These are phyloP conservation scores for Leccinum sublutescens DNA, from an alignment of 768 basidiomycete species.

Conservation along the genomic window DNA sequence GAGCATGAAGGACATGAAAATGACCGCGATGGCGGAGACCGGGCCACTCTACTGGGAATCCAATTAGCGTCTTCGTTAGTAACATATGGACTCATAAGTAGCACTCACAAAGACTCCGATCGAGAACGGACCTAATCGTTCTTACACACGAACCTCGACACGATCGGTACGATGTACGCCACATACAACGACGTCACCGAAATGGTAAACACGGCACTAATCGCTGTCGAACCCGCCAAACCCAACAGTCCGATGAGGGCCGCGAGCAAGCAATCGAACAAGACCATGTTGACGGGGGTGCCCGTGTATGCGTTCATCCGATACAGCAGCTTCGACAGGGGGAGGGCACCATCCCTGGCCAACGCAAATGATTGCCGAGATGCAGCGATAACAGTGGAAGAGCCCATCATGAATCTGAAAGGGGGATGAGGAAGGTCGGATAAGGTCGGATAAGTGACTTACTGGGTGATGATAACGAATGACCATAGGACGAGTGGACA, in stretches of 20 bases:
- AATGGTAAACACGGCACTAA: conserved; percentile 55
- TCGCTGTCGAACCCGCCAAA: conserved; percentile 51
- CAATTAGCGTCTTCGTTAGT: neutral
- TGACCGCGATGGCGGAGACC: conserved; percentile 50
- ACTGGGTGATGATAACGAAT: conserved; percentile 49
- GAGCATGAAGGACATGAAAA: conserved; percentile 64
- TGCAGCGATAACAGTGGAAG: conserved; percentile 40
- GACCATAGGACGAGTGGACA: conserved; percentile 51
- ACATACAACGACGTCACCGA: conserved; percentile 44
- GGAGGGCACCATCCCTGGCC: conserved; percentile 57
- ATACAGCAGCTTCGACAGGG: conserved; percentile 51
- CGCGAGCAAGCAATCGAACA: conserved; percentile 43
- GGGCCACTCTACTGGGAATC: conserved; percentile 43
- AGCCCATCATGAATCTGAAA: conserved; percentile 45
- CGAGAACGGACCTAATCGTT: conserved; percentile 47
- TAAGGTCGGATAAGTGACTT: conserved; percentile 3
- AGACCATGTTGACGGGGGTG: conserved; percentile 59
- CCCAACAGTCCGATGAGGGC: conserved; percentile 49
- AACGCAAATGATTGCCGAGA: conserved; percentile 59
- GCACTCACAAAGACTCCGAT: conserved; percentile 38
- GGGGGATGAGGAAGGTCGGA: neutral
- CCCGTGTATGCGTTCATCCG: conserved; percentile 52
- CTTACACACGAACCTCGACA: conserved; percentile 43
- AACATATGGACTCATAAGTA: no score
- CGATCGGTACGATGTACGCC: conserved; percentile 46